phyloP scores from a whole-genome alignment of 108 stramenopile species.

The Mediolabrus comicus region DNA sequence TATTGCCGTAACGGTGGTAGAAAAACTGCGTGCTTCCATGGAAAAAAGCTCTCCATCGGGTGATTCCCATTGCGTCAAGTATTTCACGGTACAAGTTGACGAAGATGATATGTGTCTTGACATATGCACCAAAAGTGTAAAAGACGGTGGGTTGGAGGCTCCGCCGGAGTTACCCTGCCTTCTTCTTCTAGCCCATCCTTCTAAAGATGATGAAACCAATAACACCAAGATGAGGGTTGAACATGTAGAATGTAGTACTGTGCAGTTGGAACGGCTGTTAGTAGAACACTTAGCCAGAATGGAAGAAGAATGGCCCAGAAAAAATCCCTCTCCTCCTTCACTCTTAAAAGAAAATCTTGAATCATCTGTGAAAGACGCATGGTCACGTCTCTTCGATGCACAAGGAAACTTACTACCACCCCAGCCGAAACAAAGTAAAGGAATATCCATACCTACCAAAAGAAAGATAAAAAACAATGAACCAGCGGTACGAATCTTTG shows the following conservation, averaged over 20 bases:
- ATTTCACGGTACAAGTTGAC: slow-evolving; percentile 19
- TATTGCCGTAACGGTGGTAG: neutral
- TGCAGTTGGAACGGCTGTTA: slow-evolving; percentile 14
- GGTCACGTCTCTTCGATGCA: slow-evolving; percentile 28
- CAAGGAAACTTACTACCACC: slow-evolving; percentile 12
- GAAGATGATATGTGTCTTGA: slow-evolving; percentile 30
- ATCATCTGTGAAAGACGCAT: slow-evolving; percentile 12
- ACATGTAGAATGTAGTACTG: slow-evolving; percentile 11
- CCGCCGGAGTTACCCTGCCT: slow-evolving; percentile 31
- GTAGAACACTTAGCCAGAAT: neutral
- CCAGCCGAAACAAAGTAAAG: neutral
- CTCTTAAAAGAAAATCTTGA: neutral
- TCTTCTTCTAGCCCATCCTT: slow-evolving; percentile 8
- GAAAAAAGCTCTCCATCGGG: slow-evolving; percentile 1
- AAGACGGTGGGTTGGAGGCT: slow-evolving; percentile 15
- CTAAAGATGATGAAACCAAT: neutral
- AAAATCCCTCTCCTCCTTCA: neutral
- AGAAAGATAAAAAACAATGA: neutral
- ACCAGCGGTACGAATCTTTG: slow-evolving; percentile 67
- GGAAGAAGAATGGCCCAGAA: neutral
- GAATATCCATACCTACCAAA: neutral
- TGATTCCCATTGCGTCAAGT: neutral
- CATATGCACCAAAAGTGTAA: slow-evolving; percentile 4
- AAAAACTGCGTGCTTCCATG: neutral
- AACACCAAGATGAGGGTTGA: slow-evolving; percentile 7